Base-by-base conservation (phyloP, 768 basidiomycete genomes). In the Kwoniella sp. region DNA sequence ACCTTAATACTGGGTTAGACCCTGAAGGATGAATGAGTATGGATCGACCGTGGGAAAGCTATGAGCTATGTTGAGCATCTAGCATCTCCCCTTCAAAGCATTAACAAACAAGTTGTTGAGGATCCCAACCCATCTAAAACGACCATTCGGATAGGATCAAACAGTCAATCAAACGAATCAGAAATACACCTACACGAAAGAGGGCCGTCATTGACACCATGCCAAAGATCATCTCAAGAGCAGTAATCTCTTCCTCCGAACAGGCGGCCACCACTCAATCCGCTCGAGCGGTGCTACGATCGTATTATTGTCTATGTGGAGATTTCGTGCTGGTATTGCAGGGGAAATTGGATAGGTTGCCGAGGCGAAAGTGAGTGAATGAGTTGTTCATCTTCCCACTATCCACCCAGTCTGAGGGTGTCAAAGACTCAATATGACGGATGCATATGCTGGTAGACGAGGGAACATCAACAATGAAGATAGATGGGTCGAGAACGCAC, bases 191-290 rank as follows among this genome's bases (percentile, higher is more conserved):
- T 33, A 33, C 33, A 6, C 33, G 6, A n/a, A n/a, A n/a, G n/a
- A n/a, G n/a, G n/a, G n/a, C n/a, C n/a, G n/a, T n/a, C n/a, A n/a
- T n/a, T n/a, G n/a, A n/a, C 26, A 55, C 13, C 10, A 95, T 95
- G 92, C 92, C 92, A 57, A 94, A 94, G 80, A 90, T 96, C 67
- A 86, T 93, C 74, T 92, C 91, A 2, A 86, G 91, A 68, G 92
- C 90, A 46, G 88, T 90, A 3, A 86, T 92, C 64, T 92, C 92
- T 9, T 90, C 91, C 2, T 93, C 91, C 3, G 87, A 90, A 36
- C 74, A 77, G 62, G 76, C 78, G 10, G 61, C 65, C 1, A 66
- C 61, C 4, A 79, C 79, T 0, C 71, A 78, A 37, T 76, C 77
- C 0, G 69, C 78, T 0, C 66, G 72, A 64, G 80, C 80, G 8